Evolutionary conservation across 768 basidiomycete genomes (phyloP), one percentile per base, ranked within the genome.

Genomic region (Gelatoporia subvermispora): DNA sequence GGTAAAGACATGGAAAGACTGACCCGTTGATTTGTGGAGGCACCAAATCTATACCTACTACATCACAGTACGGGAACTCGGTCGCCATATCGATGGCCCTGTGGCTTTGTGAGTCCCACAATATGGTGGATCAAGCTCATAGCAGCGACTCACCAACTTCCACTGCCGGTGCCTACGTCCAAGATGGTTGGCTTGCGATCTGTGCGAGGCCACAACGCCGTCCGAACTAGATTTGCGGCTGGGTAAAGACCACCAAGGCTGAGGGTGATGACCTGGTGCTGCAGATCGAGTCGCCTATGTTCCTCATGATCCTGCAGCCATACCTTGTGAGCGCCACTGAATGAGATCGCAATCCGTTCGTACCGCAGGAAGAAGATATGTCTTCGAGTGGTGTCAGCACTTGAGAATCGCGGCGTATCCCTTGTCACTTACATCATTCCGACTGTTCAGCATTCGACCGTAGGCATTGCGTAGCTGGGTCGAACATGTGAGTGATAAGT

Each of bases 71-170:
- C 21, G 65, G 63, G 43, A 65, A 68, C 37, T 63, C 60, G 17
- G 38, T 54, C 0, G 66, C 66, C 63, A 68, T 68, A 37, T 62
- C 66, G 20, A 66, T 48, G 16, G 64, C 65, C 66, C 66, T 68
- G 43, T 18, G 45, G 47, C 47, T 37, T 34, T 9, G 13, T 37
- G 25, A 13, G 35, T 48, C 10, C 35, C 35, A 38, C 17, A 20
- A 23, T 22, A 22, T 45, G 15, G 20, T 42, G 22, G 18, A n/a
- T 17, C 35, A 43, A n/a, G 24, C 21, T 50, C 22, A 49, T 35
- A 41, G 8, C 21, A 35, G 11, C n/a, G 21, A 55, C 55, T 51
- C 25, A 64, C 66, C 66, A 68, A 31, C 62, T 64, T 31, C 66
- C 65, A 36, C 65, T 64, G n/a, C 65, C 65, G 9, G 64, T 62